Percentiles rank a stretch among this genome's conserved stretches.
Evolutionary conservation across 139 green algal species (phyloP).

Genomic region (Chlamydomonas sphaeroides): DNA sequence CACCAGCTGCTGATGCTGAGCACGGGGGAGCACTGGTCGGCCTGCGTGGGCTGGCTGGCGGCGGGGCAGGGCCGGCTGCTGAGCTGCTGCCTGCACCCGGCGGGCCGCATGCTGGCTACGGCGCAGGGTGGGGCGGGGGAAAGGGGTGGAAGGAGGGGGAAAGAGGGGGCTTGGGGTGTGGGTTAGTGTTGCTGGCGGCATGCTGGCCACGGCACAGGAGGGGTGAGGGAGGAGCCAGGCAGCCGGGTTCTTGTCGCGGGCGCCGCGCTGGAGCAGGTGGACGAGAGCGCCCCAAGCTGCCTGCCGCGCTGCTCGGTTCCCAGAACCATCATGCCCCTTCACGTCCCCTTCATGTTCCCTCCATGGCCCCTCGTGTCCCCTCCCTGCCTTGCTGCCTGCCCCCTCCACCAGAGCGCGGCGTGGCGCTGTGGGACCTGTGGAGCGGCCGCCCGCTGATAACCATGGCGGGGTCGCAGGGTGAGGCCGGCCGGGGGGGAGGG

Average conservation of each 20-base stretch:
- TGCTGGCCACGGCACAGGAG: neutral
- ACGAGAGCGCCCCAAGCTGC: too few relatives aligned
- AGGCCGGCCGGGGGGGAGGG: too few relatives aligned
- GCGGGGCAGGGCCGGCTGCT: neutral
- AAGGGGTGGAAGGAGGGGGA: neutral
- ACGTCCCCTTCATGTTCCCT: neutral
- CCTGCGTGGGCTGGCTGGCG: neutral
- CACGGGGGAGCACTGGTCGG: slow-evolving; percentile 9
- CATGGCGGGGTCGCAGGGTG: neutral
- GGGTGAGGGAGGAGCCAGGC: too few relatives aligned
- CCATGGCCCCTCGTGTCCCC: neutral
- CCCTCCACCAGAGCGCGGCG: neutral
- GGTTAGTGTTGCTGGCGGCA: neutral
- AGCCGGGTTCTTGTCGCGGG: too few relatives aligned
- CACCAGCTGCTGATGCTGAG: slow-evolving; percentile 23
- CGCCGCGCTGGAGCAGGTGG: too few relatives aligned
- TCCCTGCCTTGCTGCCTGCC: neutral
- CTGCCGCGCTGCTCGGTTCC: too few relatives aligned
- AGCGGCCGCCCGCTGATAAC: neutral
- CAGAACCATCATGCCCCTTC: too few relatives aligned
- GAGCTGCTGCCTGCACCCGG: slow-evolving; percentile 5
- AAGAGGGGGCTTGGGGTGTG: neutral
- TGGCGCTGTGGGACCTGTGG: slow-evolving; percentile 30
- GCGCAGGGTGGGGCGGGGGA: slow-evolving; percentile 11
- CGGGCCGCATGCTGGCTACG: slow-evolving; percentile 15